phyloP scores from a whole-genome alignment of 1,139 yeast species.

The Pneumocystis oryctolagi region DNA sequence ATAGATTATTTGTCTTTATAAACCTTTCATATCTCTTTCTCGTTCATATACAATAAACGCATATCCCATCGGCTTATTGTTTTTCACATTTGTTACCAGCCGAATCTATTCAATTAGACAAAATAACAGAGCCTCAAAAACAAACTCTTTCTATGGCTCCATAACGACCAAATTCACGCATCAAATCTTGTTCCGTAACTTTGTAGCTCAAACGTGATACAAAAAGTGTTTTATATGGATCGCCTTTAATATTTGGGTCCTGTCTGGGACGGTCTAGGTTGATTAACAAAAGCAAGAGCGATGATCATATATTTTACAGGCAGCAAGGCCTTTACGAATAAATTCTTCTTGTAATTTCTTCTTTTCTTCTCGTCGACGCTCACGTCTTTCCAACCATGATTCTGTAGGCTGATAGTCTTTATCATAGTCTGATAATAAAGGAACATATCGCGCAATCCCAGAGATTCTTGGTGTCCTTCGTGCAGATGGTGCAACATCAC shows the following conservation, averaged over 20 bases:
- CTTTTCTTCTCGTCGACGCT: conserved; percentile 24
- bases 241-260: conserved; percentile 53
- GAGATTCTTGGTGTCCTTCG: conserved; percentile 39
- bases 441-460: conserved; percentile 36
- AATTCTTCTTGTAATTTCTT: conserved; percentile 22
- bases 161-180: conserved; percentile 43
- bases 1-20: conserved; percentile 14
- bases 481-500: conserved; percentile 39
- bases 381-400: conserved; percentile 26
- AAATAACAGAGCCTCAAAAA: not conserved
- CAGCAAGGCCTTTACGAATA: conserved; percentile 25
- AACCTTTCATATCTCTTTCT: conserved; percentile 38
- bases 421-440: conserved; percentile 26
- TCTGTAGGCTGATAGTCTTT: conserved; percentile 25
- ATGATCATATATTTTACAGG: conserved; percentile 22
- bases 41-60: conserved; percentile 65
- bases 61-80: conserved; percentile 58
- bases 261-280: conserved; percentile 34
- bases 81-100: conserved; percentile 43
- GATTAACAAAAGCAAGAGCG: conserved; percentile 15
- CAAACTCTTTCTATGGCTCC: conserved; percentile 50
- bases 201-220: conserved; percentile 55
- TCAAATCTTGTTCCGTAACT: conserved; percentile 55
- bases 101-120: conserved; percentile 28
- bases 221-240: conserved; percentile 68